Evolutionary conservation across 768 basidiomycete genomes (phyloP), one percentile per base, ranked within the genome.

Genomic region (Candolleomyces eurysporus): DNA sequence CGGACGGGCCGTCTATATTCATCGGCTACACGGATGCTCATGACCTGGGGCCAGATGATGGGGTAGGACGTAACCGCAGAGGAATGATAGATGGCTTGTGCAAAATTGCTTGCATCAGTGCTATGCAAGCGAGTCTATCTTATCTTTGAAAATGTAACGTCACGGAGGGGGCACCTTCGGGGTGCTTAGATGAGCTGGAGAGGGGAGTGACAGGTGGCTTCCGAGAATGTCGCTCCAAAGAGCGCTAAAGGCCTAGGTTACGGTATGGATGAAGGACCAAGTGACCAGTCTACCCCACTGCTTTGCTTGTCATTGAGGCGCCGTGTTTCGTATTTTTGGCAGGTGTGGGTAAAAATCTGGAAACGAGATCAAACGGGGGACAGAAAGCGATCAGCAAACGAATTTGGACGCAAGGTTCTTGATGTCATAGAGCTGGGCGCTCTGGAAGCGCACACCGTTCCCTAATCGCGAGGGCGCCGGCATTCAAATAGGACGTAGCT

Each of bases 281-380:
- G n/a, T 51, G 49, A 51, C 49, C 49, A 51, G 6, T 32, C 36
- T 11, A 11, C 36, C 6, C 36, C 36, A 36, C 36, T 36, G 30
- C 19, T 17, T 5, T 22, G 30, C 49, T 21, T 51, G 49, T 51
- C 49, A 51, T 51, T 30, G 49, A 19, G 46, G 46, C 46, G 46
- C 21, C 46, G 46, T 51, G 16, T 21, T 51, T 51, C 26, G 19
- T 30, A 31, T 51, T 51, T 45, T 51, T 51, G 49, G 49, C 49
- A 51, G 36, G 40, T 51, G 46, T 46, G 51, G 62, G 57, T n/a
- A 46, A 45, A 39, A 36, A 46, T 42, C 21, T 17, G 57, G 21
- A 22, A 45, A 22, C 40, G 30, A 17, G n/a, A 58, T 48, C 42
- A 10, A 42, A 48, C 19, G 57, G 40, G 43, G 57, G n/a, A 32